Evolutionary conservation across 345 rosid genomes (phyloP), one percentile per base, ranked within the genome.

Genomic region (Gossypium thurberi): DNA sequence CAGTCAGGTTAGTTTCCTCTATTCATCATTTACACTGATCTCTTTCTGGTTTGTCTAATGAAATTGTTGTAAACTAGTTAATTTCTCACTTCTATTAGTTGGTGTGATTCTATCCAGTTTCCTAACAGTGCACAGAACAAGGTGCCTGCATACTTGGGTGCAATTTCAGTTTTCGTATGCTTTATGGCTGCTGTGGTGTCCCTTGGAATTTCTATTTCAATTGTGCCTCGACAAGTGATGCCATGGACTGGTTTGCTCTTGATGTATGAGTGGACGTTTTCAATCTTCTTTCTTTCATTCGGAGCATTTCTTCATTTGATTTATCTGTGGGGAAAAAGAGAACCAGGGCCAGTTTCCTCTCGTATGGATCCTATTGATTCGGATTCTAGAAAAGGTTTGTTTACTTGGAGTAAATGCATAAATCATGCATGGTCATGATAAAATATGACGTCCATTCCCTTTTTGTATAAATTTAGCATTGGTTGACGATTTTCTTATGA

Each of bases 231-330:
- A 50, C 96, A 91, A 87, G 91, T 89, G 83, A 87, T 71, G 85
- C 98, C 97, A n/a, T 94, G 96, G 98, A 91, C 94, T 58, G 98
- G 97, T 69, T 74, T 94, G 85, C 77, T 90, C 44, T 78, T 94
- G 83, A 71, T 90, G 81, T 94, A 87, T 53, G 98, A 94, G 80
- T 91, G 94, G 98, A 90, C 93, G 0, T 90, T 91, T 66, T 78
- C 95, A 3, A 77, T 82, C 79, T 94, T 91, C 86, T 82, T 78
- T 75, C 74, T 91, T 23, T 78, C 84, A 65, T 94, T 84, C 55
- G 92, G 98, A 75, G 82, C 88, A 69, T 94, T 84, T 74, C 90
- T 94, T 68, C 88, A 77, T 79, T 73, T 90, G 68, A 80, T 82
- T 73, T 75, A 87, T 74, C 78, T 79, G 26, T 85, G 92, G 79